Evolutionary conservation across 495 filamentous ascomycete species (phyloP).

Genomic region (Acidiella bohemica): DNA sequence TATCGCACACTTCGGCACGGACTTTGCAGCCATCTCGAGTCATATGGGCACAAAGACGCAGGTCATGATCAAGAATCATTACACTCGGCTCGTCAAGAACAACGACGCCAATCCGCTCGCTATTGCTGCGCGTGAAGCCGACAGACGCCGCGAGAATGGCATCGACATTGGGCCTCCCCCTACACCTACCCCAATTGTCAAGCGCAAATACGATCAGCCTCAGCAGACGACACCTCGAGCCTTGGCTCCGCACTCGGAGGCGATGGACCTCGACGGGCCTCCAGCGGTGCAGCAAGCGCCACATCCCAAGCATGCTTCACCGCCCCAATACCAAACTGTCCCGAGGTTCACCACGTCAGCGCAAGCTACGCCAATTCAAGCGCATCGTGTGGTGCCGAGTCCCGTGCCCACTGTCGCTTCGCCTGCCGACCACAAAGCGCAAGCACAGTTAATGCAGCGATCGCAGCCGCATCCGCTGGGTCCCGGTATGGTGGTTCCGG

Average conservation of each 20-base stretch:
- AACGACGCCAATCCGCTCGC: constrained; percentile 53
- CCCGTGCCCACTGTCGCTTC: constrained; percentile 11
- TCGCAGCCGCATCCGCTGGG: constrained; percentile 13
- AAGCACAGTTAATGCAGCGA: not conserved
- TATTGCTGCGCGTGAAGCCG: constrained; percentile 52
- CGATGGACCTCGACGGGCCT: constrained; percentile 39
- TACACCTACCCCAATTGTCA: constrained; percentile 43
- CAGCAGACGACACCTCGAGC: constrained; percentile 45
- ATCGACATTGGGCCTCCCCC: constrained; percentile 60
- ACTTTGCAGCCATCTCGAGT: constrained; percentile 71
- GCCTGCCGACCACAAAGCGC: constrained; percentile 2
- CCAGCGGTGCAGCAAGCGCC: constrained; percentile 12
- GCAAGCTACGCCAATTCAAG: constrained; percentile 16
- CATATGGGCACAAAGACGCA: constrained; percentile 87
- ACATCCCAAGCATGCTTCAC: constrained; percentile 19
- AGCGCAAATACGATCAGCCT: constrained; percentile 44
- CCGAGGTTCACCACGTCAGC: constrained; percentile 19
- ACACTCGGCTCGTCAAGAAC: constrained; percentile 58
- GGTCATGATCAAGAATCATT: constrained; percentile 96
- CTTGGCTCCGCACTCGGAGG: constrained; percentile 47
- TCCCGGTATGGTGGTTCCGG: constrained; percentile 6
- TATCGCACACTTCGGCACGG: constrained; percentile 71
- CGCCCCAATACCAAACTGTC: constrained; percentile 18
- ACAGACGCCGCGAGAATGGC: constrained; percentile 52
- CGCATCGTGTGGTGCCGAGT: constrained; percentile 11